Evolutionary conservation across 768 basidiomycete genomes (phyloP), one percentile per base, ranked within the genome.

Genomic region (Calvatia gigantea): DNA sequence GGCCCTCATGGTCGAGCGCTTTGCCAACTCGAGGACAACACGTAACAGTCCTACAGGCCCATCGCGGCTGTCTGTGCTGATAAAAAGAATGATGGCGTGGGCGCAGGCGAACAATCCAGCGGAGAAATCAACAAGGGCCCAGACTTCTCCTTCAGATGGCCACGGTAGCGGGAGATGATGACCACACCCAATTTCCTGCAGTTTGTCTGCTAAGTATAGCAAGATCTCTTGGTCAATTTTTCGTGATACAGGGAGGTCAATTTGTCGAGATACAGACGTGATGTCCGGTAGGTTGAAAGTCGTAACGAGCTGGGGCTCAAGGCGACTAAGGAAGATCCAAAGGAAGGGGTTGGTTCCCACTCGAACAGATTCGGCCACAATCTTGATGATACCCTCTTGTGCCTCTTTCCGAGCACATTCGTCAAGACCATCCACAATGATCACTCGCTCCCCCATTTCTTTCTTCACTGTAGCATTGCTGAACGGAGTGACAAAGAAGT

Each of bases 71-170:
- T 32, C 6, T 14, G 42, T 31, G 3, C 28, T 21, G 9, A 52
- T 43, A 19, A 52, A 52, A 8, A 39, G 42, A 14, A 33, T 23
- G 3, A 52, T 25, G 17, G 51, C 44, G 15, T 39, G 28, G 6
- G 31, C 51, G n/a, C 44, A 52, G n/a, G 44, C 44, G 28, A 42
- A 52, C 31, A 42, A 21, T 19, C 51, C 51, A 23, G 39, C 51
- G 9, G 27, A 29, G 21, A 42, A 42, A 6, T 43, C 29, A 15
- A 52, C 51, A 11, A 52, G 25, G 6, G 17, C 19, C 14, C 39
- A n/a, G 5, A 52, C 21, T 6, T 21, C 41, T 7, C 27, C 6
- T 31, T 43, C 41, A 1, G 51, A 52, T n/a, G 42, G 39, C 51
- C 42, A 52, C 14, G 29, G 21, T 23, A n/a, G 28, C 2, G 39